phyloP scores from a whole-genome alignment of 2,329 filamentous ascomycete species.

The Botryotinia narcissicola region DNA sequence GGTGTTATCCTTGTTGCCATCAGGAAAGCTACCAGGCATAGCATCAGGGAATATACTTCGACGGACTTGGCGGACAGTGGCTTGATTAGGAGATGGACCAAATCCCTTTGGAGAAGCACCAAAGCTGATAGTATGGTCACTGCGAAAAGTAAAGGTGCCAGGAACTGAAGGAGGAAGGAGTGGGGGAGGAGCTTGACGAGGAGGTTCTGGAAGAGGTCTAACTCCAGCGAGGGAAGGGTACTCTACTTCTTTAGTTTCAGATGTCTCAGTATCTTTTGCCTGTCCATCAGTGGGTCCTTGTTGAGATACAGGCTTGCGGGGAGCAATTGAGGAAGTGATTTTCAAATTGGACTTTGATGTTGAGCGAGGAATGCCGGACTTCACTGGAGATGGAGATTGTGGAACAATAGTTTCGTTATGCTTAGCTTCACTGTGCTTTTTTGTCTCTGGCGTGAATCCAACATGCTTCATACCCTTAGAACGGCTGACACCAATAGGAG shows the following conservation, averaged over 20 bases:
- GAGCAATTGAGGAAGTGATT: not conserved
- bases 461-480: constrained; percentile 70
- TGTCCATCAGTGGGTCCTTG: not conserved
- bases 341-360: constrained; percentile 40
- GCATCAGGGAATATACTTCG: constrained; percentile 46
- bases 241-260: constrained; percentile 23
- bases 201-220: constrained; percentile 31
- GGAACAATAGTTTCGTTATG: constrained; percentile 42
- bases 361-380: constrained; percentile 48
- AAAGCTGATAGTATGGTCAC: constrained; percentile 63
- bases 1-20: constrained; percentile 54
- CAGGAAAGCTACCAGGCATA: constrained; percentile 59
- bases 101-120: constrained; percentile 50
- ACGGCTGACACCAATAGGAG: constrained; percentile 47
- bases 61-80: constrained; percentile 60
- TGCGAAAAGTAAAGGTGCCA: constrained; percentile 63
- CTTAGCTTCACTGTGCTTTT: constrained; percentile 48
- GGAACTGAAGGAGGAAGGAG: constrained; percentile 44
- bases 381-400: constrained; percentile 56
- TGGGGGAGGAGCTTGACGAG: constrained; percentile 21
- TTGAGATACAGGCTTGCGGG: not conserved
- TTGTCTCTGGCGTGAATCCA: constrained; percentile 71
- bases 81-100: constrained; percentile 56
- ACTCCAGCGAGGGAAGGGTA: constrained; percentile 36
- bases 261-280: not conserved